Evolutionary conservation across 1,139 yeast genomes (phyloP).

Genomic region (Saccharomyces hybrid): DNA sequence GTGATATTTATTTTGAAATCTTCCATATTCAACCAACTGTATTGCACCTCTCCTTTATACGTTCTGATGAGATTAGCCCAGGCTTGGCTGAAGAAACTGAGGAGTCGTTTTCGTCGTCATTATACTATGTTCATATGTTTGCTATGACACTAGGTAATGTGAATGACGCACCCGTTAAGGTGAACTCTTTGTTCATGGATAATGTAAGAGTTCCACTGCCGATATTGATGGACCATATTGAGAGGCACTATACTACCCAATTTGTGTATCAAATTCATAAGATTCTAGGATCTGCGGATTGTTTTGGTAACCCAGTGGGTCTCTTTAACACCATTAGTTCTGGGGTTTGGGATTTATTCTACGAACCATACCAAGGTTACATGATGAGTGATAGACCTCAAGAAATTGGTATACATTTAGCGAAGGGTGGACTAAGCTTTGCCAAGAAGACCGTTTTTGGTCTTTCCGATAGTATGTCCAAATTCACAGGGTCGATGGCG

Average conservation of each 20-base stretch:
- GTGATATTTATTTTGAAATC: conserved; percentile 85
- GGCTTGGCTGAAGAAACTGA: conserved; percentile 32
- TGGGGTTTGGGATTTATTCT: conserved; percentile 92
- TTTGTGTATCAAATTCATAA: conserved; percentile 88
- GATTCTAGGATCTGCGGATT: conserved; percentile 91
- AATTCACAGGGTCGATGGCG: conserved; percentile 88
- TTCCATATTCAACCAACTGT: conserved; percentile 89
- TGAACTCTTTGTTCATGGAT: conserved; percentile 81
- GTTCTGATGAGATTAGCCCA: conserved; percentile 73
- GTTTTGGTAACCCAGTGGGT: conserved; percentile 95
- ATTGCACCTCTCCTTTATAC: conserved; percentile 79
- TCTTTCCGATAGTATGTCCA: conserved; percentile 84
- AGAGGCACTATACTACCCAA: conserved; percentile 86
- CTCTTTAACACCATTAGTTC: conserved; percentile 86
- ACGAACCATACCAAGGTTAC: conserved; percentile 95
- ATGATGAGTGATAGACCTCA: conserved; percentile 91
- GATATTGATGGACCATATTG: conserved; percentile 58
- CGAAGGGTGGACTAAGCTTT: conserved; percentile 92
- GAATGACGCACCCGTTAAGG: conserved; percentile 89
- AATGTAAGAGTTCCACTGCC: conserved; percentile 84
- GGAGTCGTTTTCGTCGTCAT: conserved; percentile 41
- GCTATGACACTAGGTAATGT: conserved; percentile 97
- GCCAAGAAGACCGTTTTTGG: conserved; percentile 93
- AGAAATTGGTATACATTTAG: conserved; percentile 89
- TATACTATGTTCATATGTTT: conserved; percentile 73